Base-by-base conservation (phyloP, 169 alveolate genomes). In the Cryptosporidium sp. region DNA sequence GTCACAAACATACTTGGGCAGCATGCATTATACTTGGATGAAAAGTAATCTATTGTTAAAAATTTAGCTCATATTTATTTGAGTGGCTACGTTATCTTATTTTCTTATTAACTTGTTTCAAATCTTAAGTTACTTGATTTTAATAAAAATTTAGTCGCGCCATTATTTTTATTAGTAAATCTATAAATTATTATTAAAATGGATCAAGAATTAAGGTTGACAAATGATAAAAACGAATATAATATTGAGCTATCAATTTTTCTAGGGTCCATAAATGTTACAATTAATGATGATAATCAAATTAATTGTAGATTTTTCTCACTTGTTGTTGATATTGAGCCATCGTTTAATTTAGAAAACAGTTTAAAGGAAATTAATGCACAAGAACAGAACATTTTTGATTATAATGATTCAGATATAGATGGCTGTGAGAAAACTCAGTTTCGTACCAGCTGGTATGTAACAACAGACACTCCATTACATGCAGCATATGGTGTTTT, bases 391-490 rank as follows among this genome's bases (percentile, higher is more conserved):
- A 16, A 26, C 8, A 55, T 55, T 58, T n/a, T 41, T n/a, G 43
- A 80, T 58, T 61, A 62, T n/a, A 39, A 23, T 14, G 67, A 80
- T 26, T 80, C 89, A 39, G 65, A 80, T 23, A 35, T n/a, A 65
- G 71, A 65, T 29, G 50, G 8, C 3, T 31, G 9, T 65, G 71
- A 65, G 31, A 65, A 26, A 37, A 80, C 75, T 41, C 71, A 59
- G 29, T 80, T 80, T 59, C 26, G 18, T 14, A 62, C 89, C 45
- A 50, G 62, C 6, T 80, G 89, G 89, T 80, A 26, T 62, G n/a
- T 12, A n/a, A n/a, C 29, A 5, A 41, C 14, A 4, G 80, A 80
- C 6, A 21, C n/a, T 1, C 89, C 75, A 23, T 10, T 39, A 14
- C 29, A 26, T 35, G 29, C 59, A 1, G 23, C 89, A 0, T 45